Base-by-base conservation (phyloP, 2,329 filamentous ascomycete species). In the Arthrobotrys pseudoclavata region DNA sequence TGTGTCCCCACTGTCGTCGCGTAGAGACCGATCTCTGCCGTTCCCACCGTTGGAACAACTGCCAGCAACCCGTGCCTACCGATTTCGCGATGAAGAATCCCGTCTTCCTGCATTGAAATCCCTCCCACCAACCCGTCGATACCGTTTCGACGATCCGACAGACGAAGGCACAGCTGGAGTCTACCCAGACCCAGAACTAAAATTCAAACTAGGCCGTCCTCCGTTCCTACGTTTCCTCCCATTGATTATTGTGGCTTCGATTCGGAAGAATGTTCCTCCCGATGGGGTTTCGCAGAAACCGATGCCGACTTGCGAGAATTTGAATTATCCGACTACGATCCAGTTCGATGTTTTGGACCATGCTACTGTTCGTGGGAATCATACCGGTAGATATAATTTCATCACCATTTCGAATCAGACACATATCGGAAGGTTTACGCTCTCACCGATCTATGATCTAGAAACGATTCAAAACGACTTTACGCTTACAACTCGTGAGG, bases 321-420 rank as follows among this genome's bases (percentile, higher is more conserved):
- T 77, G 18, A 67, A 67, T 20, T 77, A 77, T 40, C 74, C 52
- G 20, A 77, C 74, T 42, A 53, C 48, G 0, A 61, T 77, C 22
- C 60, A 71, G 53, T 77, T 77, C 62, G 67, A 77, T 6, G 74
- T 68, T 40, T 57, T 77, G 31, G 62, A 77, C 61, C 61, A 77
- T 37, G 47, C 40, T 9, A 45, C 60, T 0, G 74, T 77, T 31
- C 74, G 74, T 63, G 67, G 74, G 3, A 77, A 77, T 22, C 60
- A 52, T 24, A 77, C 67, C 7, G 62, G 45, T 4, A 22, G 45
- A 24, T 53, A 24, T 31, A 77, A 77, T 31, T 55, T 50, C 31
- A 29, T 77, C 45, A 71, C 74, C 0, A 45, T 77, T 5, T 77
- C 61, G 4, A 71, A 71, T 24, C 45, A 37, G 42, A 63, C 67